These are phyloP conservation scores for Tieghemiomyces parasiticus DNA, from an alignment of 192 early-diverging fungal species.

Conservation along the genomic window DNA sequence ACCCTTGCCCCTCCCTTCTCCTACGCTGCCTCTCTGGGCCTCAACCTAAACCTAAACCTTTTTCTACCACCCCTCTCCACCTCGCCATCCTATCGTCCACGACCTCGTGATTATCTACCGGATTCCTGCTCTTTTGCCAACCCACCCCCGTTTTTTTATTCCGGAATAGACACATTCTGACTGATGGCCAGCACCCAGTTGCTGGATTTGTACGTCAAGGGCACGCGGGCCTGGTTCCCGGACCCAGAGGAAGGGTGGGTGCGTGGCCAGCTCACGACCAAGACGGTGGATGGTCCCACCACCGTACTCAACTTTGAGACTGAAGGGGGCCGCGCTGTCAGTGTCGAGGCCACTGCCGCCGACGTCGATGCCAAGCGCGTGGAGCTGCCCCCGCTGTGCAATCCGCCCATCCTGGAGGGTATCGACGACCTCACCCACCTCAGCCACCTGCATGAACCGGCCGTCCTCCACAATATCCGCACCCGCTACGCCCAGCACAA, in stretches of 20 bases:
- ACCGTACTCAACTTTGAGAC: slow-evolving; percentile 8
- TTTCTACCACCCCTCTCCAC: too few relatives aligned
- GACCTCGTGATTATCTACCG: too few relatives aligned
- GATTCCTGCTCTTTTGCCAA: too few relatives aligned
- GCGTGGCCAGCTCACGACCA: slow-evolving; percentile 21
- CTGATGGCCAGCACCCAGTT: slow-evolving; percentile 16
- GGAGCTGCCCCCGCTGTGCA: slow-evolving; percentile 80
- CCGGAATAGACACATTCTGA: too few relatives aligned
- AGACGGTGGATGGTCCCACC: neutral
- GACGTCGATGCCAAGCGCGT: slow-evolving; percentile 50
- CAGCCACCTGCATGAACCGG: slow-evolving; percentile 91
- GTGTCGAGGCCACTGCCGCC: slow-evolving; percentile 49
- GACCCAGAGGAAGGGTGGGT: slow-evolving; percentile 72
- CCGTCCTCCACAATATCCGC: slow-evolving; percentile 83
- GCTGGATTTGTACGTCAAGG: slow-evolving; percentile 41
- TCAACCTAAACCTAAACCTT: too few relatives aligned
- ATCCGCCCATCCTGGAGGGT: slow-evolving; percentile 78
- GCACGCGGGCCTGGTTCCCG: slow-evolving; percentile 63
- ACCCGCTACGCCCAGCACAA: slow-evolving; percentile 81
- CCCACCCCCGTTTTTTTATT: too few relatives aligned
- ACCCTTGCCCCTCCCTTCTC: too few relatives aligned
- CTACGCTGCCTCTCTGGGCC: too few relatives aligned
- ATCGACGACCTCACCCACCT: slow-evolving; percentile 88
- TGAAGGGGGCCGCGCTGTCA: neutral
- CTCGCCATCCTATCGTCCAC: too few relatives aligned